These are phyloP conservation scores for Alternaria rosae DNA, from an alignment of 2,329 filamentous ascomycete genomes.

Conservation along the genomic window DNA sequence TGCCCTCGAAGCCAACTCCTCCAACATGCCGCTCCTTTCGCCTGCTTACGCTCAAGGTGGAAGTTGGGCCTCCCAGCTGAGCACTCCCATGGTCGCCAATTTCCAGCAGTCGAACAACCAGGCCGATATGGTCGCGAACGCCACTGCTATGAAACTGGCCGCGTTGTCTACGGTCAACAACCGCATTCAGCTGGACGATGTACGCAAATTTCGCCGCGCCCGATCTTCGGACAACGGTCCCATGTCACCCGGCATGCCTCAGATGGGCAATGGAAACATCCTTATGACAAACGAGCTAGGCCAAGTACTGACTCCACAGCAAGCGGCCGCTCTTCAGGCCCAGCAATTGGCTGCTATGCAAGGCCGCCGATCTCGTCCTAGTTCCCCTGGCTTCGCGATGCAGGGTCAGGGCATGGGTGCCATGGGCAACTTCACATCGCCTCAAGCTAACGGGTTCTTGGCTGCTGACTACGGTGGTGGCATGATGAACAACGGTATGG, in stretches of 20 bases:
- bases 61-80: slow-evolving; percentile 98
- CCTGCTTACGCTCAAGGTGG: slow-evolving; percentile 78
- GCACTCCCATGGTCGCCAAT: slow-evolving; percentile 91
- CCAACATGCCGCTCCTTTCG: slow-evolving; percentile 85
- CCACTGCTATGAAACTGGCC: slow-evolving; percentile 97
- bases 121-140: slow-evolving; percentile 98
- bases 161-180: slow-evolving; percentile 98
- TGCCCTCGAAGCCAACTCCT: slow-evolving; percentile 70
- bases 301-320: slow-evolving; percentile 74
- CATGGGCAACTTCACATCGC: slow-evolving; percentile 77
- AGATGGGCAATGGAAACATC: slow-evolving; percentile 74
- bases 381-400: slow-evolving; percentile 85
- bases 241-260: slow-evolving; percentile 69
- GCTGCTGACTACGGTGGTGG: slow-evolving; percentile 81
- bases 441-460: slow-evolving; percentile 93
- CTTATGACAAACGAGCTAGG: slow-evolving; percentile 96
- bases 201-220: slow-evolving; percentile 91
- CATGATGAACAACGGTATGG: slow-evolving; percentile 75
- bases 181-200: slow-evolving; percentile 94
- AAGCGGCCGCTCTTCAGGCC: slow-evolving; percentile 62
- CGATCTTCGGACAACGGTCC: slow-evolving; percentile 82
- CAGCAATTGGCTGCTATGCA: slow-evolving; percentile 87
- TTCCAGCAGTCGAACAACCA: slow-evolving; percentile 75
- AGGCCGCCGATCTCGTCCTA: slow-evolving; percentile 83
- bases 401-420: slow-evolving; percentile 66